phyloP scores from a whole-genome alignment of 2,329 filamentous ascomycete species.

The Penicillium sp. region DNA sequence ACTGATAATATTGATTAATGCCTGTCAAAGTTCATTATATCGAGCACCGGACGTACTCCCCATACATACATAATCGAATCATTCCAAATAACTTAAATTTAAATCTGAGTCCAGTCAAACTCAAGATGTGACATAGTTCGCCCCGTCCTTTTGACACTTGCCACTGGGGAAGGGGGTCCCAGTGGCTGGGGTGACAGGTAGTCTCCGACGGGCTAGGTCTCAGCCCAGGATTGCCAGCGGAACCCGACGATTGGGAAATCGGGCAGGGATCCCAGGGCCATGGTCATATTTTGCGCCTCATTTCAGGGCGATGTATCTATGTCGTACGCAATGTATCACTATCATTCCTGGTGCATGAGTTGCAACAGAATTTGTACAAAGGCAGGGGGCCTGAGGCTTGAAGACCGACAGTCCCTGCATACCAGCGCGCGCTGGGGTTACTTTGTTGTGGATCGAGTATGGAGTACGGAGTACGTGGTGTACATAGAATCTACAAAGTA shows the following conservation, averaged over 20 bases:
- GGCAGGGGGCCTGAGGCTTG: not conserved
- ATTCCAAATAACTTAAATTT: conserved; percentile 5
- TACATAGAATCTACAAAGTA: conserved; percentile 2
- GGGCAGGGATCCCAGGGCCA: conserved; percentile 8
- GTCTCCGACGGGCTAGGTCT: conserved; percentile 10
- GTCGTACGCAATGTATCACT: not conserved
- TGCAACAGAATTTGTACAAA: not conserved
- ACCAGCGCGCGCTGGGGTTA: conserved; percentile 14
- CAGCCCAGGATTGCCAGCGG: not conserved
- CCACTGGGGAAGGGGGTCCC: not conserved
- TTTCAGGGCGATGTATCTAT: conserved; percentile 1
- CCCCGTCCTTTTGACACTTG: conserved; percentile 7
- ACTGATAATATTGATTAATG: conserved; percentile 10
- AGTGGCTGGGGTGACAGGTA: conserved; percentile 10
- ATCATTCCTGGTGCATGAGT: conserved; percentile 7
- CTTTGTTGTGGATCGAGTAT: conserved; percentile 4
- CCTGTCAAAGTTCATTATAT: not conserved
- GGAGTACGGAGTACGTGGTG: not conserved
- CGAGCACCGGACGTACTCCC: not conserved
- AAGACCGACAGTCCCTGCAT: conserved; percentile 21
- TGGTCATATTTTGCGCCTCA: conserved; percentile 11
- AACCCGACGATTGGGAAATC: conserved; percentile 2
- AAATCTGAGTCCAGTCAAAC: conserved; percentile 9
- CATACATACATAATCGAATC: not conserved
- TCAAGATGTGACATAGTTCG: conserved; percentile 17